Evolutionary conservation across 139 green algal species (phyloP), one percentile per base, ranked within the genome.

Genomic region (Micromonas commoda): DNA sequence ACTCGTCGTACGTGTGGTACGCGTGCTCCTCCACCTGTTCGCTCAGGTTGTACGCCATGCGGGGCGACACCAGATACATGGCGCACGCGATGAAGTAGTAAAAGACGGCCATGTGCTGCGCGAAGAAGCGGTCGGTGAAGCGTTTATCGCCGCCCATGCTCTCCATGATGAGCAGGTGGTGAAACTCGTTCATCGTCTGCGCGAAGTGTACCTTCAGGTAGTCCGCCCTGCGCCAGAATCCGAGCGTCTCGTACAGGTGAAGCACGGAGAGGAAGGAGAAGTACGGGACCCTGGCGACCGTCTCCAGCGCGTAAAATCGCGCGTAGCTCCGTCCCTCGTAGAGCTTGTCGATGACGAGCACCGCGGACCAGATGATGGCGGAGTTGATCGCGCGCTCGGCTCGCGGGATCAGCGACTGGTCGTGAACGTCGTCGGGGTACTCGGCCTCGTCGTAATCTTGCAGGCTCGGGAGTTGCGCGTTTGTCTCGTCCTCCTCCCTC

Each of bases 161-260:
- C 76, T 87, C 83, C 83, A 87, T 87, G 60, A 86, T 86, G 19
- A 85, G 60, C 51, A 88, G 66, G 73, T 88, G 84, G 64, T 88
- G 84, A 72, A 81, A 70, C 73, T 88, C 84, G 72, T 87, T 87
- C 73, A 69, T 86, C 34, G 70, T 85, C 78, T 88, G 66, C 45
- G 81, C 84, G 63, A 88, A 88, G 79, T 88, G 84, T 53, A 80
- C 78, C 33, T 86, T 88, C n/a, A 87, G 64, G 33, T 82, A 80
- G 26, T 88, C 85, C 37, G 65, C 67, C 33, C 68, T 73, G 20
- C 82, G 67, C 84, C 84, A 88, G 76, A 71, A 85, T 31, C 84
- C 84, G 23, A 88, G 76, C 33, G 63, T 86, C 71, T 88, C 84
- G 67, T 88, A 88, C 73, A 88, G 37, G 71, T 88, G 84, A 35